Conservation (phyloP, 1,284 basidiomycete genomes). For the Tranzscheliella williamsii region DNA sequence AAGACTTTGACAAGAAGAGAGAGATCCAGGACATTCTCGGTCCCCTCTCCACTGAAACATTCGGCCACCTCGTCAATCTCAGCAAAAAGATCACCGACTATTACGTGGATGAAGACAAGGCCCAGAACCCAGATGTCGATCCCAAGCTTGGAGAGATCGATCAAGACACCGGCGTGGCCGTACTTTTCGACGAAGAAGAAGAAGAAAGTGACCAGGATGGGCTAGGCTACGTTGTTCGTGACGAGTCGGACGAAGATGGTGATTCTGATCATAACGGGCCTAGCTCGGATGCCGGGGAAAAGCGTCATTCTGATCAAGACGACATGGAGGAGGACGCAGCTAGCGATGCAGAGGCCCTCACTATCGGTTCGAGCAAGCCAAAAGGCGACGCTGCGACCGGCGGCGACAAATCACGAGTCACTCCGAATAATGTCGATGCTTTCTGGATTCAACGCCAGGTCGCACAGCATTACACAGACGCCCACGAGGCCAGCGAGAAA, state of each 20-base stretch:
- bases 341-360: slow-evolving; percentile 56
- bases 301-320: slow-evolving; percentile 69
- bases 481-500: slow-evolving; percentile 90
- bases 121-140: slow-evolving; percentile 65
- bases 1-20: slow-evolving; percentile 97
- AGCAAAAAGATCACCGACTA: slow-evolving; percentile 98
- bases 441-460: slow-evolving; percentile 98
- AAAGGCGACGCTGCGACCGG: not conserved
- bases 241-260: slow-evolving; percentile 72
- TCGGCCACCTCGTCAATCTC: slow-evolving; percentile 82
- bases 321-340: slow-evolving; percentile 69
- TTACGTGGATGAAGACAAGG: slow-evolving; percentile 68
- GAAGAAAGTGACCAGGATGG: slow-evolving; percentile 87
- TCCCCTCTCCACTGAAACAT: slow-evolving; percentile 73
- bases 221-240: slow-evolving; percentile 77
- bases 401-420: slow-evolving; percentile 65
- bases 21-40: slow-evolving; percentile 85
- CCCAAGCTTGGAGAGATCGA: slow-evolving; percentile 79
- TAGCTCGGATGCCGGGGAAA: slow-evolving; percentile 63
- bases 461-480: slow-evolving; percentile 86
- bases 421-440: slow-evolving; percentile 88
- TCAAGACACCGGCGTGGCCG: slow-evolving; percentile 66
- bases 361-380: not conserved
- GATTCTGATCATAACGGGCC: slow-evolving; percentile 65
- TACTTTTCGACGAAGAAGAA: slow-evolving; percentile 64